Evolutionary conservation across 2,329 filamentous ascomycete genomes (phyloP).

Genomic region (Microsporum ferrugineum): DNA sequence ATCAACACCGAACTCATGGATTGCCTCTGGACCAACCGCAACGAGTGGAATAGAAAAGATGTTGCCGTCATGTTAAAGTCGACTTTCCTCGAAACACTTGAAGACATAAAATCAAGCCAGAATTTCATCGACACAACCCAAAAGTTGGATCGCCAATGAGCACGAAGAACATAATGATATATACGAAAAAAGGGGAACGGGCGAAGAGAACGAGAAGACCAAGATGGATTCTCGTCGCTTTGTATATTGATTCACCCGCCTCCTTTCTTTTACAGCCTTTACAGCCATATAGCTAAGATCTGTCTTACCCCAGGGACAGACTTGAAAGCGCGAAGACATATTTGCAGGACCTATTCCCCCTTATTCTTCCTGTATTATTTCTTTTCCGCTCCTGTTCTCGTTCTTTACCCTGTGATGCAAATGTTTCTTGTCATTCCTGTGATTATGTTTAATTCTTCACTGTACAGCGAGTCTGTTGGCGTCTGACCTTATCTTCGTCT

Average conservation of each 20-base stretch:
- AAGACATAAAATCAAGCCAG: conserved; percentile 34
- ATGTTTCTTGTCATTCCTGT: not conserved
- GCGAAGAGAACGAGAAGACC: not conserved
- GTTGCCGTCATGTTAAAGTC: conserved; percentile 54
- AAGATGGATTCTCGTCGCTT: not conserved
- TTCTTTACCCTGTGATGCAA: not conserved
- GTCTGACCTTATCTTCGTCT: not conserved
- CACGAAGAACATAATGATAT: not conserved
- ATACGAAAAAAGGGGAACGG: not conserved
- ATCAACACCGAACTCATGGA: conserved; percentile 87
- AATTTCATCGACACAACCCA: not conserved
- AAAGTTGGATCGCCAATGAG: not conserved
- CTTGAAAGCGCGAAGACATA: not conserved
- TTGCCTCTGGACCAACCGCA: conserved; percentile 65
- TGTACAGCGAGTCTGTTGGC: not conserved
- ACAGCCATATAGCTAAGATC: not conserved
- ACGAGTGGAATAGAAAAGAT: conserved; percentile 70
- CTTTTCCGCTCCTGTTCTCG: not conserved
- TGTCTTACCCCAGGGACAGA: not conserved
- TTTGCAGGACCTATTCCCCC: not conserved
- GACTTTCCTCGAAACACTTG: conserved; percentile 60
- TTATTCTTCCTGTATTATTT: not conserved
- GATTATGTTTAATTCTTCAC: not conserved
- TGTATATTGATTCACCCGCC: not conserved
- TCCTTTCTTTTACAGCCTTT: not conserved